Evolutionary conservation across 495 filamentous ascomycete species (phyloP).

Genomic region (Neurospora pannonica): DNA sequence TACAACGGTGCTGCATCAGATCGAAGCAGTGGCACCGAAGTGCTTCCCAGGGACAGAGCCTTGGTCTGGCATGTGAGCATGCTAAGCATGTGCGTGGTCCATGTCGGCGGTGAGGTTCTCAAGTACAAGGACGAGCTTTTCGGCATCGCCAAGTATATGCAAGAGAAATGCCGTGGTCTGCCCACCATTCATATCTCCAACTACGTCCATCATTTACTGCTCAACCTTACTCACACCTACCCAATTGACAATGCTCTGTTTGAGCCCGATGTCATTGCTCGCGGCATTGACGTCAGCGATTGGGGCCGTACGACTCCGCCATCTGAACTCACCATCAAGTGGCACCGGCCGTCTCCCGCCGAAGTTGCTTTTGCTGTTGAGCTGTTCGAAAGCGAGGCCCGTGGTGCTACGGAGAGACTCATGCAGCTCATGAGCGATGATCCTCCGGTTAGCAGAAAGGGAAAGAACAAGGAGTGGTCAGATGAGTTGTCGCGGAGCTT

Average conservation of each 20-base stretch:
- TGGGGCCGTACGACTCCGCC: constrained; percentile 72
- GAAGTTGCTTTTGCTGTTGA: constrained; percentile 86
- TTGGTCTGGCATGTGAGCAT: constrained; percentile 96
- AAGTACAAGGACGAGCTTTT: constrained; percentile 81
- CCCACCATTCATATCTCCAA: constrained; percentile 95
- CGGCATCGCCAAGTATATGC: constrained; percentile 90
- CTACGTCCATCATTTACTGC: constrained; percentile 96
- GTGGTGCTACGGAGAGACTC: constrained; percentile 46
- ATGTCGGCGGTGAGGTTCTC: constrained; percentile 82
- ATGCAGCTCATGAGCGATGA: constrained; percentile 66
- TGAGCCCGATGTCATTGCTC: constrained; percentile 51
- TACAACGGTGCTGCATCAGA: constrained; percentile 96
- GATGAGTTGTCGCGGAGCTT: constrained; percentile 90
- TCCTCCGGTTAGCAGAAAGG: constrained; percentile 82
- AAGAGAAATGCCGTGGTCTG: constrained; percentile 83
- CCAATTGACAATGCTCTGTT: constrained; percentile 81
- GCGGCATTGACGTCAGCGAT: constrained; percentile 50
- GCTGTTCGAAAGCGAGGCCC: constrained; percentile 72
- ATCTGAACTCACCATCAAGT: constrained; percentile 68
- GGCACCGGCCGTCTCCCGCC: constrained; percentile 72
- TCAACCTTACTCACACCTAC: constrained; percentile 90
- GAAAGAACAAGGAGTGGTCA: constrained; percentile 96
- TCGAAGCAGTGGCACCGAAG: constrained; percentile 83
- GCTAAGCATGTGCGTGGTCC: constrained; percentile 96
- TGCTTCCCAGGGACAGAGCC: constrained; percentile 83